A percentile compares a stretch with the other conserved stretches of the same genome.
Evolutionary conservation across 306 rosid genomes (phyloP).

Genomic region (Cucurbita pepo): DNA sequence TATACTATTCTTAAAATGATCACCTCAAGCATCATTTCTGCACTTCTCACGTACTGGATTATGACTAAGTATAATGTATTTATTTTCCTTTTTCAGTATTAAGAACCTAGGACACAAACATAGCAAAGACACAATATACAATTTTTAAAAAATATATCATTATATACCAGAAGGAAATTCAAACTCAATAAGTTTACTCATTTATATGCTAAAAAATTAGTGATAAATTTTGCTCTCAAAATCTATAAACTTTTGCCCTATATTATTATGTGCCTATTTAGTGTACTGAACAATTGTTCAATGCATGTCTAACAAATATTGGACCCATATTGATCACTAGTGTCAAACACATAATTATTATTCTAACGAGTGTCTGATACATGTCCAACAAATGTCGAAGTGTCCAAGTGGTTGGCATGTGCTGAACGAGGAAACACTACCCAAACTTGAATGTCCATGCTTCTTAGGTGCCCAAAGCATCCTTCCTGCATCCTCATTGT

Average conservation of each 20-base stretch:
- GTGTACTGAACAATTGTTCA: neutral
- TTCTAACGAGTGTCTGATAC: neutral
- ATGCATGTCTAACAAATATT: neutral
- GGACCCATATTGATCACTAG: neutral
- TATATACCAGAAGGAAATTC: neutral
- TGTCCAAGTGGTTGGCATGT: neutral
- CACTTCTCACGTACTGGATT: neutral
- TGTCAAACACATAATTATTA: neutral
- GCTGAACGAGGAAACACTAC: neutral
- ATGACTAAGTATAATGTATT: neutral
- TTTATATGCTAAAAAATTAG: neutral
- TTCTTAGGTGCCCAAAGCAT: neutral
- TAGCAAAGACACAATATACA: neutral
- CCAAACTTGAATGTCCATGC: neutral
- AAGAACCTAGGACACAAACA: neutral
- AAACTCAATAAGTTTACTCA: neutral
- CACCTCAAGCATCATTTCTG: neutral
- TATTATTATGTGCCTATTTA: no score
- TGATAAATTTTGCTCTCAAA: neutral
- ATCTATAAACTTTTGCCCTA: no score
- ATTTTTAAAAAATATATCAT: no score
- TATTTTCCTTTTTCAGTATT: neutral
- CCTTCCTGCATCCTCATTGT: neutral
- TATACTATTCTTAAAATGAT: neutral
- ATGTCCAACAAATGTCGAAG: neutral